Percentiles rank a stretch among this genome's conserved stretches.
Conservation (phyloP, 2,329 filamentous ascomycete genomes). For the Trichoderma hamatum region DNA sequence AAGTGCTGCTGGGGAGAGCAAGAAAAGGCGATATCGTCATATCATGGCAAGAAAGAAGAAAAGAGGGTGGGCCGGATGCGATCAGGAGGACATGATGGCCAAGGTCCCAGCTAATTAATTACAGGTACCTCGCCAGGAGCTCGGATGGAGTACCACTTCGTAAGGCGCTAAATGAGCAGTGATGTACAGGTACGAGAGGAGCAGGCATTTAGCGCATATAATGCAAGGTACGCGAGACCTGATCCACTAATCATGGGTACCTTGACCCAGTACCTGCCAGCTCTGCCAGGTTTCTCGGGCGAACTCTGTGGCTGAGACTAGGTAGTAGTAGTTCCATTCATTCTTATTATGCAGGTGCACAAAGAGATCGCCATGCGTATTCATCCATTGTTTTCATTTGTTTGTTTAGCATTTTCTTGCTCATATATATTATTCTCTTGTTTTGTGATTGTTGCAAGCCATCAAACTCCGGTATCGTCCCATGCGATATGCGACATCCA, state of each 20-base stretch:
- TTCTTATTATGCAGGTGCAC: neutral
- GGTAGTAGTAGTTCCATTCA: neutral
- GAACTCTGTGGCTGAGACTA: neutral
- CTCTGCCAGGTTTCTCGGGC: neutral
- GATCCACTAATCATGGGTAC: slow-evolving; percentile 6
- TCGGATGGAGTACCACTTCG: neutral
- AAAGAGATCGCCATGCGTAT: neutral
- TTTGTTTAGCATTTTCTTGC: neutral
- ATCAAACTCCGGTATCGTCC: slow-evolving; percentile 28
- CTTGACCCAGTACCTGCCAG: neutral
- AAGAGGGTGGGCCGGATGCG: neutral
- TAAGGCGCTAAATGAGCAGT: neutral
- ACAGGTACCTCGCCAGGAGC: slow-evolving; percentile 7
- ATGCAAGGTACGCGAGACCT: slow-evolving; percentile 25
- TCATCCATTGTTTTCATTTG: neutral
- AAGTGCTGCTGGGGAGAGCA: slow-evolving; percentile 21
- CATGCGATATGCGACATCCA: slow-evolving; percentile 22
- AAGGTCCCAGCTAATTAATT: slow-evolving; percentile 1
- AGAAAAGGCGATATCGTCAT: slow-evolving; percentile 17
- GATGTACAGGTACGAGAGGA: slow-evolving; percentile 15
- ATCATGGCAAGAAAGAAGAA: neutral
- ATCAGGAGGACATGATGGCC: slow-evolving; percentile 16
- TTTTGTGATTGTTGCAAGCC: slow-evolving; percentile 10
- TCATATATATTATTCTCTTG: slow-evolving; percentile 12
- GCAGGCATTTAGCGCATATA: neutral